Conservation (phyloP, 345 rosid species). For the Lumnitzera racemosa region DNA sequence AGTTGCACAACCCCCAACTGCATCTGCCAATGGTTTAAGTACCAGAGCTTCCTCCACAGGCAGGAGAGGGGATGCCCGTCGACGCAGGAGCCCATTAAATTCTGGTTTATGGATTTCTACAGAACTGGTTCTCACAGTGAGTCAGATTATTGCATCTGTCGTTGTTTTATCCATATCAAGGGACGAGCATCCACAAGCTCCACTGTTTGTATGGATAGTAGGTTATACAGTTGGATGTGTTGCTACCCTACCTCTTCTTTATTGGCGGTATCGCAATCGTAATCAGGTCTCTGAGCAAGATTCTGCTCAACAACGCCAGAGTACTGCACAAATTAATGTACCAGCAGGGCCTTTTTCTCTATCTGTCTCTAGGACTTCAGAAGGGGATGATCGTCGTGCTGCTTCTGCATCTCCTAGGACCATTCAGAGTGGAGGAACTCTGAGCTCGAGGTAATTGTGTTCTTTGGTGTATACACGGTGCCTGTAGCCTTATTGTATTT, state of each 20-base stretch:
- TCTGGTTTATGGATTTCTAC: conserved; percentile 92
- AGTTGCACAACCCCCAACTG: conserved; percentile 32
- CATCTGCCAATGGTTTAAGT: conserved; percentile 42
- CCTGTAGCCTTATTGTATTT: no score
- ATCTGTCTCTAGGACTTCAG: conserved; percentile 57
- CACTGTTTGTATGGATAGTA: conserved; percentile 76
- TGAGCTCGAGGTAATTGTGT: conserved; percentile 55
- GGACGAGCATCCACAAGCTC: conserved; percentile 73
- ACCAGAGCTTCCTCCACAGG: conserved; percentile 32
- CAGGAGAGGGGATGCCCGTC: conserved; percentile 61
- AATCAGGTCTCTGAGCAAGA: conserved; percentile 65
- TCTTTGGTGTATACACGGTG: background rate
- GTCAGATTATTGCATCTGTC: conserved; percentile 82
- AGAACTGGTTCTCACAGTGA: conserved; percentile 68
- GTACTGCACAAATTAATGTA: conserved; percentile 50
- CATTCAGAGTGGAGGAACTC: conserved; percentile 39
- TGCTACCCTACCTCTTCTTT: conserved; percentile 81
- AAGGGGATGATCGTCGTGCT: conserved; percentile 52
- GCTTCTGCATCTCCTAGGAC: conserved; percentile 43
- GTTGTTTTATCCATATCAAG: conserved; percentile 70
- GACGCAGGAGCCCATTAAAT: conserved; percentile 85
- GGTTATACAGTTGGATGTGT: conserved; percentile 90
- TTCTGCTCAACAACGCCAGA: conserved; percentile 52
- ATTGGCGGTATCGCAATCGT: conserved; percentile 79
- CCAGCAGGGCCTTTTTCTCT: conserved; percentile 75